A percentile compares a stretch with the other conserved stretches of the same genome.
These are phyloP conservation scores for Aspergillus leporis DNA, from an alignment of 495 filamentous ascomycete genomes.

Conservation along the genomic window DNA sequence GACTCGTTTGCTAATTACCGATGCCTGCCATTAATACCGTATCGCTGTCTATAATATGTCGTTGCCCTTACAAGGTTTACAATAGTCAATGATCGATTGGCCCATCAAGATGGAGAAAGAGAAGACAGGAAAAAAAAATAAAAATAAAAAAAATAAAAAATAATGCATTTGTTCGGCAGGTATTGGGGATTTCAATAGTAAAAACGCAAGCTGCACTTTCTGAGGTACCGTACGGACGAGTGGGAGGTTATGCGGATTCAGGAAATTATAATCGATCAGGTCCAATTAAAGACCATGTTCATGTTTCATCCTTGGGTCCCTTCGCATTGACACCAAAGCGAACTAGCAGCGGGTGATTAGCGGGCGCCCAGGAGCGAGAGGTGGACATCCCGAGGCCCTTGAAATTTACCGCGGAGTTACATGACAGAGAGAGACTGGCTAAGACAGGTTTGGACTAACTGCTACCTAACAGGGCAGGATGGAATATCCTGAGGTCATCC, in stretches of 20 bases:
- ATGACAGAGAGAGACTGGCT: neutral
- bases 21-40: neutral
- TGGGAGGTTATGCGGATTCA: neutral
- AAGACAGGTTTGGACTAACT: neutral
- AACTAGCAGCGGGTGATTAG: conserved; percentile 12
- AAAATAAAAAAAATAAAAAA: no score
- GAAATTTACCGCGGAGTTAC: conserved; percentile 2
- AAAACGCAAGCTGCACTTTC: no score
- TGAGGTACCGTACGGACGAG: neutral
- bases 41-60: conserved; percentile 1
- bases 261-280: conserved; percentile 3
- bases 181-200: no score
- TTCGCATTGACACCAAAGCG: conserved; percentile 6
- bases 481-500: neutral
- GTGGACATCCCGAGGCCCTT: conserved; percentile 6
- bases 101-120: no score
- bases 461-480: neutral
- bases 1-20: neutral
- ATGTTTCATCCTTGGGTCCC: conserved; percentile 3
- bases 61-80: no score
- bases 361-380: conserved; percentile 2
- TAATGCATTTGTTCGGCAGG: no score
- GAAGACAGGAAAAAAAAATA: no score
- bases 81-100: no score
- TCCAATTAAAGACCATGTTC: conserved; percentile 7